These are phyloP conservation scores for Colletotrichum incanum DNA, from an alignment of 2,329 filamentous ascomycete species.

Conservation along the genomic window DNA sequence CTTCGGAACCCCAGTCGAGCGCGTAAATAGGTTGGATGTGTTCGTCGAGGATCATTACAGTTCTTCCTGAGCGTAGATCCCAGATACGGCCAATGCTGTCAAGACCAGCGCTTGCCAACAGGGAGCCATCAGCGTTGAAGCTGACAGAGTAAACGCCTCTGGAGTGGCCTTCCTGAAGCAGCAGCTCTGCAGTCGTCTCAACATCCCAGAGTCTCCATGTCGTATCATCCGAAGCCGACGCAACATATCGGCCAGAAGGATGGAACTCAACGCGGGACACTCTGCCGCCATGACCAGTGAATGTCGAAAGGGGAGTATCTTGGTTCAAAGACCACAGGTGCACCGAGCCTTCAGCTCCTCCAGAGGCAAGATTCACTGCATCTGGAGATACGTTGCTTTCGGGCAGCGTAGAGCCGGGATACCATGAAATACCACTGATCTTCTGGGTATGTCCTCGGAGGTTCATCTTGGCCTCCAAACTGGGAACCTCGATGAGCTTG, in stretches of 20 bases:
- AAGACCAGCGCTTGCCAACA: conserved; percentile 91
- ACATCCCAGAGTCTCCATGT: conserved; percentile 98
- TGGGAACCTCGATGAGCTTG: conserved; percentile 87
- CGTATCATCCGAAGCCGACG: conserved; percentile 94
- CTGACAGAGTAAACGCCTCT: conserved; percentile 91
- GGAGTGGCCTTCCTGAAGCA: conserved; percentile 95
- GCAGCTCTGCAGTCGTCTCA: conserved; percentile 84
- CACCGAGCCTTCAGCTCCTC: conserved; percentile 89
- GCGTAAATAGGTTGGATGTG: conserved; percentile 94
- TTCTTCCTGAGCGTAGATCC: conserved; percentile 93
- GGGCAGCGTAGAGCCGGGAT: conserved; percentile 83
- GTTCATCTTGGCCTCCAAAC: conserved; percentile 81
- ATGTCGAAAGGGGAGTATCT: conserved; percentile 86
- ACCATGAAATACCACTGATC: conserved; percentile 92
- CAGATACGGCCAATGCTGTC: conserved; percentile 96
- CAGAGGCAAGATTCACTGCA: conserved; percentile 88
- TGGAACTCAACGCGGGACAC: conserved; percentile 96
- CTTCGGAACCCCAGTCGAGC: conserved; percentile 92
- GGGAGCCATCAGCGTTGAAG: conserved; percentile 92
- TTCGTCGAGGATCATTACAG: conserved; percentile 91
- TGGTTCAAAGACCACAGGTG: conserved; percentile 92
- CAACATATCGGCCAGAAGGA: conserved; percentile 89
- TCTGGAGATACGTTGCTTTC: conserved; percentile 79
- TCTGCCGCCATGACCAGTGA: conserved; percentile 87
- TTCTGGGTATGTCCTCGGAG: conserved; percentile 90